These are phyloP conservation scores for Coemansia brasiliensis DNA, from an alignment of 192 early-diverging fungal species.

Conservation along the genomic window DNA sequence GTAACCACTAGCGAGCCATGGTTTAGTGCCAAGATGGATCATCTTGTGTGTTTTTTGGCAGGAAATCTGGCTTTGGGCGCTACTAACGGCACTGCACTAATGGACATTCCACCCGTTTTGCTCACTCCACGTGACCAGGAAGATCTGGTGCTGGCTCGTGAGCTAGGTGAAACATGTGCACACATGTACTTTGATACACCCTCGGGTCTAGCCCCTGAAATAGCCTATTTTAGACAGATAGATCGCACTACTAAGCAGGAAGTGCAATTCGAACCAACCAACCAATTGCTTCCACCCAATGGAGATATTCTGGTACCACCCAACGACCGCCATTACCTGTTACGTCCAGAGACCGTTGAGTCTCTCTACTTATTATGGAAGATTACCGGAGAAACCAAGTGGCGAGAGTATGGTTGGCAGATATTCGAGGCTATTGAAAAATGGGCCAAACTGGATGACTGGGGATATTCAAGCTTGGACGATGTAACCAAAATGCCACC, in stretches of 20 bases:
- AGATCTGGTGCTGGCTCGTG: constrained; percentile 77
- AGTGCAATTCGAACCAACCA: background rate
- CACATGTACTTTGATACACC: constrained; percentile 81
- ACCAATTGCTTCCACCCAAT: constrained; percentile 16
- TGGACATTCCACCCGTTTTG: constrained; percentile 9
- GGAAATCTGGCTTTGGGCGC: constrained; percentile 52
- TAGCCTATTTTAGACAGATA: constrained; percentile 18
- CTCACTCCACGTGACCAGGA: constrained; percentile 41
- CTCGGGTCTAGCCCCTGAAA: constrained; percentile 71
- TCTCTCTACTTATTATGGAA: constrained; percentile 81
- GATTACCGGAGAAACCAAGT: constrained; percentile 78
- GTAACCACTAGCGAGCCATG: constrained; percentile 57
- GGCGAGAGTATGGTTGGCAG: constrained; percentile 73
- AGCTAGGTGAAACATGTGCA: constrained; percentile 76
- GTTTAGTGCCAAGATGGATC: constrained; percentile 76
- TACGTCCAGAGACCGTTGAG: constrained; percentile 90
- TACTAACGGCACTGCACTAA: constrained; percentile 26
- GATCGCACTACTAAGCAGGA: constrained; percentile 2
- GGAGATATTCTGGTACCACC: constrained; percentile 32
- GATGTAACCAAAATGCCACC: constrained; percentile 34
- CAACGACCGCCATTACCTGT: constrained; percentile 53
- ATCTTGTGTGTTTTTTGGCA: constrained; percentile 88
- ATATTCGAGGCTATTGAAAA: constrained; percentile 84
- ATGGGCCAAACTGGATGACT: constrained; percentile 59
- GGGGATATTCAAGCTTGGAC: constrained; percentile 60